Evolutionary conservation across 1,284 basidiomycete genomes (phyloP).

Genomic region (Coriolopsis trogii): DNA sequence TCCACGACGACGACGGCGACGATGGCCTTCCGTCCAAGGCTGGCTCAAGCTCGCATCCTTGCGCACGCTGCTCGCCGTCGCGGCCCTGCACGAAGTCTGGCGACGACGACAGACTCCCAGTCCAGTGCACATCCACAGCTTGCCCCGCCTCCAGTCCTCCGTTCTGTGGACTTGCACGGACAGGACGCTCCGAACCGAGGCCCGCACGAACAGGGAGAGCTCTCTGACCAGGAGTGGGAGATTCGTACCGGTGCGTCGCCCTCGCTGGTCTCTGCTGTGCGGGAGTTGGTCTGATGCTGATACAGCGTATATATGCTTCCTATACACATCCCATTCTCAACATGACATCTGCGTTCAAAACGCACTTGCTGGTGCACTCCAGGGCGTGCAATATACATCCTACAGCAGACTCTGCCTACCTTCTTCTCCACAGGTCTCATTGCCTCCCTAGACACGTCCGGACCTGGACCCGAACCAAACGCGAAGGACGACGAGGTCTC

Average conservation of each 20-base stretch:
- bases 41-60: too few relatives aligned
- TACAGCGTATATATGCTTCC: constrained; percentile 2
- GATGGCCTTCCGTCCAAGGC: too few relatives aligned
- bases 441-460: constrained; percentile 49
- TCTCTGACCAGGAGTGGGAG: constrained; percentile 62
- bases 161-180: background rate
- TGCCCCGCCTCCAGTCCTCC: background rate
- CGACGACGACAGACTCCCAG: background rate
- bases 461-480: constrained; percentile 6
- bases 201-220: constrained; percentile 15
- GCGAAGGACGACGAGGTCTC: constrained; percentile 23
- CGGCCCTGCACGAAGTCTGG: too few relatives aligned
- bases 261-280: background rate
- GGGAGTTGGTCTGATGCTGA: constrained; percentile 19
- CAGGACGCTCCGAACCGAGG: background rate
- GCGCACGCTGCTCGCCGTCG: background rate
- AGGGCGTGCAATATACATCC: constrained; percentile 73
- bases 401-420: constrained; percentile 69
- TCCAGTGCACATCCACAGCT: background rate
- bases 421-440: constrained; percentile 73
- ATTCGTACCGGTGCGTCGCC: constrained; percentile 57
- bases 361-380: too few relatives aligned
- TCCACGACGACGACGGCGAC: background rate
- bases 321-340: background rate
- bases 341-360: too few relatives aligned